Percentiles rank a stretch among this genome's conserved stretches.
Evolutionary conservation across 2,329 filamentous ascomycete genomes (phyloP).

Genomic region (Canariomyces notabilis): DNA sequence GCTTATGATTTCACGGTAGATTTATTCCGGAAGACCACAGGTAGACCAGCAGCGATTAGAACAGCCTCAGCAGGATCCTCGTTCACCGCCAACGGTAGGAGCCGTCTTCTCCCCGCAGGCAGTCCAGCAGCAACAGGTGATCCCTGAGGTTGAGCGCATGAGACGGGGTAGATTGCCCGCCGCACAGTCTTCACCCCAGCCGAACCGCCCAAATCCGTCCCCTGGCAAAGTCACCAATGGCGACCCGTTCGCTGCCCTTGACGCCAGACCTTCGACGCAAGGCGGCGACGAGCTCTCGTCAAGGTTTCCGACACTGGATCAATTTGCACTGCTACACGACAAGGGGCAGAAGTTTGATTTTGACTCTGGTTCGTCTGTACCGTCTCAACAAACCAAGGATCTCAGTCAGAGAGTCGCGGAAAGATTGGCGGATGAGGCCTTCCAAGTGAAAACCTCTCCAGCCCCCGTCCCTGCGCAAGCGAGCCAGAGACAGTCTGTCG

Average conservation of each 20-base stretch:
- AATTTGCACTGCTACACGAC: constrained; percentile 87
- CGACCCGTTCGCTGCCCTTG: constrained; percentile 88
- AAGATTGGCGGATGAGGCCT: constrained; percentile 79
- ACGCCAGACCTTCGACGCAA: constrained; percentile 53
- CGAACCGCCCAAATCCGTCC: constrained; percentile 57
- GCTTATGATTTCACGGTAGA: constrained; percentile 46
- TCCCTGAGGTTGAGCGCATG: constrained; percentile 93
- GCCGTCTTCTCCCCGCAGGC: constrained; percentile 71
- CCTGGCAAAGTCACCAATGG: constrained; percentile 63
- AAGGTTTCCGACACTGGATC: constrained; percentile 84
- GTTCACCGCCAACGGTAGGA: constrained; percentile 62
- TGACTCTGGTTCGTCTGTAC: constrained; percentile 49
- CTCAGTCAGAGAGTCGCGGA: constrained; percentile 66
- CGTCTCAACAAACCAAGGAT: constrained; percentile 44
- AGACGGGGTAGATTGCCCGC: constrained; percentile 69
- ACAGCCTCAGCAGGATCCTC: constrained; percentile 50
- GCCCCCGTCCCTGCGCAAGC: constrained; percentile 24
- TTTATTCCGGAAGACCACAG: constrained; percentile 61
- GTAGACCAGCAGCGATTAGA: constrained; percentile 53
- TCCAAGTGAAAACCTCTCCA: constrained; percentile 46
- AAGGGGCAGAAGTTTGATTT: constrained; percentile 82
- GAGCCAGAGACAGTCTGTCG: constrained; percentile 28
- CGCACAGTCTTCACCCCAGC: constrained; percentile 36
- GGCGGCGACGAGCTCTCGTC: constrained; percentile 74
- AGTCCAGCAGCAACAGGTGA: constrained; percentile 60